Evolutionary conservation across 2,329 filamentous ascomycete species (phyloP), one percentile per base, ranked within the genome.

Genomic region (Clonostachys byssicola): DNA sequence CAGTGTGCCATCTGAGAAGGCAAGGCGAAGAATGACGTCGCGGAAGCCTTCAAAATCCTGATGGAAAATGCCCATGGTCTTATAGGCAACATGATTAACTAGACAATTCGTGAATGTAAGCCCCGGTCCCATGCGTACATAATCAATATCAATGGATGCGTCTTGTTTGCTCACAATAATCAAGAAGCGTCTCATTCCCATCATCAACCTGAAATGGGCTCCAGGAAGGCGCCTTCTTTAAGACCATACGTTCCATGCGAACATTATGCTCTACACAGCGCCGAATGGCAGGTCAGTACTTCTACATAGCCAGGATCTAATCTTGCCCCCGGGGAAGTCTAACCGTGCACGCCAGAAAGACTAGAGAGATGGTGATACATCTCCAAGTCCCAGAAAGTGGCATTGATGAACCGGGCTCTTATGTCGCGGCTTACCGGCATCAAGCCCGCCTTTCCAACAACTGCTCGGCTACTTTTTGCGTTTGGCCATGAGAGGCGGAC

Each of bases 401-500:
- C 45, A 46, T 46, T 42, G 18, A 20, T 30, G 35, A 38, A 42
- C 13, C 45, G 38, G 16, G 12, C 14, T n/a, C 14, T 14, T n/a
- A 6, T 16, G 8, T 12, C 18, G 34, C 2, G 45, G 6, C 18
- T 34, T 40, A 16, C 38, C 38, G 20, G 23, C 45, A 12, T 40
- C 34, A n/a, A 48, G 34, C 10, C 13, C 30, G 13, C 42, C 33
- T 17, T 44, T 48, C 18, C 23, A 10, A 30, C 23, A 30, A 30
- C 23, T 30, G 23, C 23, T 30, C 23, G 23, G 23, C 14, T 23
- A 30, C 44, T 40, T 17, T 23, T 48, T 4, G 42, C 7, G 12
- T 18, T 44, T 41, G 46, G 46, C 46, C 46, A 48, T 7, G 46
- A 48, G 10, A 48, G 18, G 23, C n/a, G 8, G 17, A 42, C 12